Evolutionary conservation across 495 filamentous ascomycete species (phyloP), one percentile per base, ranked within the genome.

Genomic region (Bathelium albidoporum): DNA sequence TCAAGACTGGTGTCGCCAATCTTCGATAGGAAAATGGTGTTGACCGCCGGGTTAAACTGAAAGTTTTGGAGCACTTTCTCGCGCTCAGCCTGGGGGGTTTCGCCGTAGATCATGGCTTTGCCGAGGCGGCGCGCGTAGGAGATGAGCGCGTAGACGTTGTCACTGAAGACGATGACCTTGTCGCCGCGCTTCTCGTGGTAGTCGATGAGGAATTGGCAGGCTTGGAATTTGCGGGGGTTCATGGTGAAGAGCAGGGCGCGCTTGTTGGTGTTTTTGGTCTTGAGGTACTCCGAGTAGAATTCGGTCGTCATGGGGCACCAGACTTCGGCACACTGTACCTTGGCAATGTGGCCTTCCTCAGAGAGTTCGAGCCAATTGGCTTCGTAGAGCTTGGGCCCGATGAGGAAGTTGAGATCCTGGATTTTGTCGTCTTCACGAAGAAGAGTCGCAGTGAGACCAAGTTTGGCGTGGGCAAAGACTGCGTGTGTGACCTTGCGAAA

Each of bases 221-320:
- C 91, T 73, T 98, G 94, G 74, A 97, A 96, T 74, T 98, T 97
- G 53, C 87, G 81, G 18, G 94, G 94, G 72, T 98, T 98, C 94
- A 98, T 97, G 71, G 92, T 93, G 71, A 94, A 96, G 5, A 97
- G 80, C 4, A 96, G 82, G 11, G 82, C 79, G 24, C 82, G 79
- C 73, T 90, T 90, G 60, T 86, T 76, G 5, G 82, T 83, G 36
- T 85, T 85, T 62, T 87, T 79, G 24, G 80, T 83, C 58, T 83
- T 76, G 63, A 97, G 85, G 76, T 97, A 98, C 69, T 97, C 91
- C 22, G 88, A 85, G 74, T 97, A 97, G 77, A 98, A 98, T 70
- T 98, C 94, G 4, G 91, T 90, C 0, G 94, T 95, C 94, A 98
- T 98, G 10, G 92, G 93, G 73, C 94, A 98, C 94, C 94, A 98